Evolutionary conservation across 768 basidiomycete genomes (phyloP).

Genomic region (Pleurotus eryngii): DNA sequence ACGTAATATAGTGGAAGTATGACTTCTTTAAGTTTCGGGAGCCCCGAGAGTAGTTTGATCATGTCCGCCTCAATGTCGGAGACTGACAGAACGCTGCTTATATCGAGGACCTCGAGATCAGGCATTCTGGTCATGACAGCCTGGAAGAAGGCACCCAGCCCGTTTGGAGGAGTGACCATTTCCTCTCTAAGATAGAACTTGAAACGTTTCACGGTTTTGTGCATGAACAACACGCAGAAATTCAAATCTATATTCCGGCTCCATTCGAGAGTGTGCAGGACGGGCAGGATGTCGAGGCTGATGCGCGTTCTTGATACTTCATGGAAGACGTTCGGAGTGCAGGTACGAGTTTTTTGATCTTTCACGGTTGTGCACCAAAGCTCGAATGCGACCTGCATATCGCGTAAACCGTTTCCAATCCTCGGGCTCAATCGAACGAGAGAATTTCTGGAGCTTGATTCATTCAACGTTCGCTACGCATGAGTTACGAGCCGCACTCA

Average conservation of each 20-base stretch:
- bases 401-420: constrained; percentile 57
- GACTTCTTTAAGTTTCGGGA: constrained; percentile 44
- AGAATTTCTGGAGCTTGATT: constrained; percentile 32
- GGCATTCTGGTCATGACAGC: constrained; percentile 50
- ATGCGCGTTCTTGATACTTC: constrained; percentile 56
- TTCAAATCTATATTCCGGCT: constrained; percentile 18
- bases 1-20: constrained; percentile 50
- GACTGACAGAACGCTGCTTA: constrained; percentile 41
- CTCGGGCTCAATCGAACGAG: constrained; percentile 34
- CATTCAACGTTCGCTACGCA: too few relatives aligned
- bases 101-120: constrained; percentile 40
- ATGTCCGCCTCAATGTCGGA: constrained; percentile 37
- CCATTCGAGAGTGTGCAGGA: constrained; percentile 52
- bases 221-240: constrained; percentile 53
- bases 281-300: constrained; percentile 50
- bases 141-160: constrained; percentile 22
- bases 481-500: constrained; percentile 7
- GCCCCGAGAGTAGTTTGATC: constrained; percentile 32
- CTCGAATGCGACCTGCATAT: constrained; percentile 50
- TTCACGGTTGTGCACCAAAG: constrained; percentile 21
- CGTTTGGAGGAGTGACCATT: constrained; percentile 16
- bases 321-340: constrained; percentile 40
- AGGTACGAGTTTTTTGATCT: constrained; percentile 15
- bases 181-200: constrained; percentile 22
- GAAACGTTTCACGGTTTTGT: constrained; percentile 42